phyloP scores from a whole-genome alignment of 176 grass and related monocot species.

The Aegilops tauschii region DNA sequence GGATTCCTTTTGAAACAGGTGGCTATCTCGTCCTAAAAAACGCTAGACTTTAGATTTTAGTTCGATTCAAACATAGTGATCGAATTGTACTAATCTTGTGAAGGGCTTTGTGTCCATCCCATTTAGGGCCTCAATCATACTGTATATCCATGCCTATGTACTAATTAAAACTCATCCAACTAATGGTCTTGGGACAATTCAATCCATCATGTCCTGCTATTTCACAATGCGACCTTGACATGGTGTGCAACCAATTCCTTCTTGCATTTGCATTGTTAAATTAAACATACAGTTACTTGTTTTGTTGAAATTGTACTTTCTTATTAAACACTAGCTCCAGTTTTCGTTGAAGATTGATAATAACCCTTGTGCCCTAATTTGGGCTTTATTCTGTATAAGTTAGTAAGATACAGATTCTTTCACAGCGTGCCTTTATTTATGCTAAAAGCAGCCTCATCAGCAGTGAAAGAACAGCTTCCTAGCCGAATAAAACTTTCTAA shows the following conservation, averaged over 20 bases:
- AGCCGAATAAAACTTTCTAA: not conserved
- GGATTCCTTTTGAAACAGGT: not conserved
- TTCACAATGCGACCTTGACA: not conserved
- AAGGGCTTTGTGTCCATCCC: not conserved
- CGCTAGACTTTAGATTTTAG: not conserved
- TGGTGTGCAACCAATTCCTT: not conserved
- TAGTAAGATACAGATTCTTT: not conserved
- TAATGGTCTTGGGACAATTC: not conserved
- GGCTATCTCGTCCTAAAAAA: not conserved
- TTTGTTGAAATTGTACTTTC: not conserved
- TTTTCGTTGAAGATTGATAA: not conserved
- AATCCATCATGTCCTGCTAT: not conserved
- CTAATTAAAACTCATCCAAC: not conserved
- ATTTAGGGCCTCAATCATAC: not conserved
- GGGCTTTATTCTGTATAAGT: not conserved
- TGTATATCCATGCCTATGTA: not conserved
- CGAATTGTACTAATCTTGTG: not conserved
- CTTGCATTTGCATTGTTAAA: not conserved
- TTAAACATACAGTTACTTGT: not conserved
- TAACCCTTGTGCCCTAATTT: not conserved
- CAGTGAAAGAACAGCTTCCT: not conserved
- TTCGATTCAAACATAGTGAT: not conserved
- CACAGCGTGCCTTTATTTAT: not conserved
- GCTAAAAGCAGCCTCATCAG: not conserved
- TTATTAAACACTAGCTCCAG: not conserved